These are phyloP conservation scores for Gillenia trifoliata DNA, from an alignment of 306 rosid genomes.

Conservation along the genomic window DNA sequence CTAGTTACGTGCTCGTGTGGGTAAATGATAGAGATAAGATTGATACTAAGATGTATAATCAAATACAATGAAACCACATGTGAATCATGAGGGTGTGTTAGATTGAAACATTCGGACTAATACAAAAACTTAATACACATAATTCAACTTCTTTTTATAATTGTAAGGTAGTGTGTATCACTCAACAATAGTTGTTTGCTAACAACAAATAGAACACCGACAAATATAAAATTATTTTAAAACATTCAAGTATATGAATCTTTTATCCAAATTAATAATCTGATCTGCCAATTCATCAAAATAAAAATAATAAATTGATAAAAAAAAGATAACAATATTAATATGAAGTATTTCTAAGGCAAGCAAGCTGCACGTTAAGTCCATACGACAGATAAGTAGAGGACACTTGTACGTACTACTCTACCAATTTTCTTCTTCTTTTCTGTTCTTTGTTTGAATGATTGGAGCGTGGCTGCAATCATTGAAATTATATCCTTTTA, in stretches of 20 bases:
- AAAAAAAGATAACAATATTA: not conserved
- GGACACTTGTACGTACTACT: not conserved
- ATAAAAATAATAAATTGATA: not conserved
- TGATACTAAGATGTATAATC: not conserved
- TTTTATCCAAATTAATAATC: not conserved
- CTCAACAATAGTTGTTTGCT: not conserved
- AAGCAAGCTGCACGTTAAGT: slow-evolving; percentile 2
- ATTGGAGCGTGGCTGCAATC: slow-evolving; percentile 35
- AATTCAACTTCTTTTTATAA: not conserved
- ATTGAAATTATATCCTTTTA: slow-evolving; percentile 20
- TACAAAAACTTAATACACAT: not conserved
- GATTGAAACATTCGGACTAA: not conserved
- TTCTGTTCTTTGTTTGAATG: slow-evolving; percentile 3
- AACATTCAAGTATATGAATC: not conserved
- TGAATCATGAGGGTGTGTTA: not conserved
- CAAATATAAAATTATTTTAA: slow-evolving; percentile 5
- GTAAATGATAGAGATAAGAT: not conserved
- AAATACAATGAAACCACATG: not conserved
- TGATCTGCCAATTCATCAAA: not conserved
- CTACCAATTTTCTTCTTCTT: not conserved
- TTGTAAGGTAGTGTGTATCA: not conserved
- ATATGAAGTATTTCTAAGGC: slow-evolving; percentile 2
- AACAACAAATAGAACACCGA: not conserved
- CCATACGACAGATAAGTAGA: not conserved
- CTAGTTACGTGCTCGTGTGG: not conserved